Conservation (phyloP, 2,329 filamentous ascomycete genomes). For the Neoscytalidium dimidiatum region DNA sequence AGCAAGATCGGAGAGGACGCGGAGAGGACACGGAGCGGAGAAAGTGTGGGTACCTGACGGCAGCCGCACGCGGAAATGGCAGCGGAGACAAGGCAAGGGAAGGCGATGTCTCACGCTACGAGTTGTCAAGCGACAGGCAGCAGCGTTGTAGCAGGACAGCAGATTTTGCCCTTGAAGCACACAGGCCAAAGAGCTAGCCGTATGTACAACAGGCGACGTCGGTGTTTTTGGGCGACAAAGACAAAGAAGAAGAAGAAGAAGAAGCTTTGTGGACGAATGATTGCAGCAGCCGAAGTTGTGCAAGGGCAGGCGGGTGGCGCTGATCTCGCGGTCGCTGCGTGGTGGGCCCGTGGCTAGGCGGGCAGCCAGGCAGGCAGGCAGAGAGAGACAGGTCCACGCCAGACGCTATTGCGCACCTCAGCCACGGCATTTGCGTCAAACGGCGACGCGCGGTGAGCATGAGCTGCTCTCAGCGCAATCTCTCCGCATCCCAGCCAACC, state of each 20-base stretch:
- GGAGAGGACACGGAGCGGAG: background rate
- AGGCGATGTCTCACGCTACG: slow-evolving; percentile 9
- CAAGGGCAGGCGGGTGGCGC: background rate
- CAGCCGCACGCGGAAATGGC: background rate
- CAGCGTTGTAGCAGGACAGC: background rate
- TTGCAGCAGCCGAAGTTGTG: background rate
- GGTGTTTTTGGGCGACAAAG: background rate
- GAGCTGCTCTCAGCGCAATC: slow-evolving; percentile 6
- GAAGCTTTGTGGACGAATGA: background rate
- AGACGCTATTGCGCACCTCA: background rate
- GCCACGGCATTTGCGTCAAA: slow-evolving; percentile 10
- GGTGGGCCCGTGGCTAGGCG: too few relatives aligned
- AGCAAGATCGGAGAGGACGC: slow-evolving; percentile 11
- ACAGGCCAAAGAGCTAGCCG: background rate
- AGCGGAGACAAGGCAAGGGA: background rate
- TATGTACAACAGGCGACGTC: background rate
- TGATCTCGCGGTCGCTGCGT: too few relatives aligned
- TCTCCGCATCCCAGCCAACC: slow-evolving; percentile 12
- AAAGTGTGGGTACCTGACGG: slow-evolving; percentile 2
- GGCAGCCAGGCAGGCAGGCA: background rate
- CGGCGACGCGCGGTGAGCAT: background rate
- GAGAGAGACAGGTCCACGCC: background rate
- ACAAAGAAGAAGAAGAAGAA: background rate
- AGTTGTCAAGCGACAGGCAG: background rate
- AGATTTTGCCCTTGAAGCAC: too few relatives aligned